Evolutionary conservation across 1,139 yeast genomes (phyloP), one percentile per base, ranked within the genome.

Genomic region (Candida sp.): DNA sequence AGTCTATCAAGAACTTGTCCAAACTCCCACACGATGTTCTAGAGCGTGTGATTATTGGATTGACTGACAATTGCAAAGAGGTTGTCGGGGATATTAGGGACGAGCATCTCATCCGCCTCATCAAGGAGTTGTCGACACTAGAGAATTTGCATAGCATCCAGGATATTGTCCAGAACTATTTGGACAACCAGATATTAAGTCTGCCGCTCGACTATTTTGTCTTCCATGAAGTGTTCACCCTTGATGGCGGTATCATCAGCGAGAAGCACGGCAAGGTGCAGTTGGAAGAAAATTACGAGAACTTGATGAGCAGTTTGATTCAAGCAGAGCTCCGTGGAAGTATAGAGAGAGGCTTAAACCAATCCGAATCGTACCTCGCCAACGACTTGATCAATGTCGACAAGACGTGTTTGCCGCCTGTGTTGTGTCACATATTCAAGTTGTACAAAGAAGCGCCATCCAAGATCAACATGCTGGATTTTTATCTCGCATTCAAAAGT

Each of bases 391-490:
- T 70, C 6, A 47, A 50, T n/a, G 8, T n/a, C 5, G 35, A 48
- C 8, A 26, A 42, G 11, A 35, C 51, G 22, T 45, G 49, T 6
- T 44, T 76, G 51, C 81, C 75, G 53, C 96, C 86, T 42, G 75
- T 80, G 2, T 65, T 87, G 9, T 75, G 84, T 35, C 81, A 80
- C 43, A 66, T 91, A 49, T 92, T 84, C 68, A 80, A 83, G 44
- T 76, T 91, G 23, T 88, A 88, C 65, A 82, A 94, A 54, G 98
- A 92, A 62, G 94, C 97, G 0, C 90, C 91, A 28, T 77, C 86
- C 2, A 73, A 78, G 27, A 79, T 91, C 56, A 92, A 91, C 63
- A 80, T 90, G 47, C 88, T 80, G 67, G 98, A 92, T 60, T 89
- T 88, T 61, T 92, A 80, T 63, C 70, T 76, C 45, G 92, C 93